Conservation (phyloP, 345 rosid species). For the Draba incana region DNA sequence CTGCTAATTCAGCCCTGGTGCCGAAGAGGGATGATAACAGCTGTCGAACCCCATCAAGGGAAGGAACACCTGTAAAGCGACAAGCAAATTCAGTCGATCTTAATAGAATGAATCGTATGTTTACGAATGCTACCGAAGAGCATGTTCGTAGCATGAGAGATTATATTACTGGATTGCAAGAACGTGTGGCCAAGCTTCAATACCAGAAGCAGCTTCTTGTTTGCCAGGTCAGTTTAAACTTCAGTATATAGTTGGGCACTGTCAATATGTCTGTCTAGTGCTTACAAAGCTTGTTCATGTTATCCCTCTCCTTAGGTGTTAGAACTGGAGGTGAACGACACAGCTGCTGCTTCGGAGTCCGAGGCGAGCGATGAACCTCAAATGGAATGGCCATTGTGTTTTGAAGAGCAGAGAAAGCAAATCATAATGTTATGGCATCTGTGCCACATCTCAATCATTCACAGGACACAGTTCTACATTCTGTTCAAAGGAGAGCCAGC, state of each 20-base stretch:
- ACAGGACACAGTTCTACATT: slow-evolving; percentile 85
- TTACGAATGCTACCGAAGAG: slow-evolving; percentile 95
- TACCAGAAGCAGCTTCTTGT: slow-evolving; percentile 97
- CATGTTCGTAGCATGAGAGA: slow-evolving; percentile 79
- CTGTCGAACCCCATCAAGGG: slow-evolving; percentile 52
- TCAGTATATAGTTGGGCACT: neutral
- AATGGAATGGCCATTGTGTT: slow-evolving; percentile 65
- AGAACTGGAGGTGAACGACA: slow-evolving; percentile 74
- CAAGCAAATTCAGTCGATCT: slow-evolving; percentile 79
- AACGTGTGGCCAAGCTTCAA: slow-evolving; percentile 93
- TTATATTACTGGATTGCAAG: slow-evolving; percentile 88
- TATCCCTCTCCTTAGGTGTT: slow-evolving; percentile 55
- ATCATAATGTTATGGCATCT: slow-evolving; percentile 96
- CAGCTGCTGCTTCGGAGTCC: slow-evolving; percentile 44
- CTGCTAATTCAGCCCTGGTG: slow-evolving; percentile 35
- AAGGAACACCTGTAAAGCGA: slow-evolving; percentile 59
- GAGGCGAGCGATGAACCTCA: slow-evolving; percentile 56
- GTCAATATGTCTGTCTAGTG: neutral
- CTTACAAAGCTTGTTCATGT: slow-evolving; percentile 7
- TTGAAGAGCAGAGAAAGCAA: slow-evolving; percentile 86
- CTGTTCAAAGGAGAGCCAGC: slow-evolving; percentile 79
- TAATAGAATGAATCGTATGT: slow-evolving; percentile 92
- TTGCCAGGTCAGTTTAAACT: slow-evolving; percentile 70
- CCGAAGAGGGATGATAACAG: slow-evolving; percentile 44
- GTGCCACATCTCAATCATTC: slow-evolving; percentile 91